These are phyloP conservation scores for Curvularia sp. DNA, from an alignment of 2,329 filamentous ascomycete species.

Conservation along the genomic window DNA sequence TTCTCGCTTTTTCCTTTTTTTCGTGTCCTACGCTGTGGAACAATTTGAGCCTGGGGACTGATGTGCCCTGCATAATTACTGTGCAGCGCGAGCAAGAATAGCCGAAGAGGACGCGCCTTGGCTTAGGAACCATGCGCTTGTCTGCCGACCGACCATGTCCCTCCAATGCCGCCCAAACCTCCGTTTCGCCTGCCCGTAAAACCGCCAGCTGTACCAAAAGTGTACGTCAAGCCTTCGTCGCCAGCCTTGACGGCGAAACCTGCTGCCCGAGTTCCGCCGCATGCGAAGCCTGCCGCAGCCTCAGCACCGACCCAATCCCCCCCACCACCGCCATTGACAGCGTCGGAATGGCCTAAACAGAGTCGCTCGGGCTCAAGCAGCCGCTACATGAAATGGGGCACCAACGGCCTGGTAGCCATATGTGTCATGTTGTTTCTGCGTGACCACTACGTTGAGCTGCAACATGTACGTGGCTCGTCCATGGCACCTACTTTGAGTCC, in stretches of 20 bases:
- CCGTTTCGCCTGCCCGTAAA: constrained; percentile 25
- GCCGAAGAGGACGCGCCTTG: constrained; percentile 11
- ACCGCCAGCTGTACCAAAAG: constrained; percentile 7
- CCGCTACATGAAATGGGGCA: constrained; percentile 22
- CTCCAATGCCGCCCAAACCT: constrained; percentile 38
- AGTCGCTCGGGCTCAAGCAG: constrained; percentile 13
- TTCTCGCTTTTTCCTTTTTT: neutral
- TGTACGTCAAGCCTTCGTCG: constrained; percentile 6
- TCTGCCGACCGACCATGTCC: neutral
- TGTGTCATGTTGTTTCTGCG: constrained; percentile 44
- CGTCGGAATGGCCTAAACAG: constrained; percentile 16
- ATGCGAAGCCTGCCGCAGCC: constrained; percentile 6
- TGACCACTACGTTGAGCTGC: constrained; percentile 50
- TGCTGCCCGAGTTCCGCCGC: constrained; percentile 9
- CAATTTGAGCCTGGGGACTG: neutral
- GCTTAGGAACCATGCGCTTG: neutral
- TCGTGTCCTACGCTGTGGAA: neutral
- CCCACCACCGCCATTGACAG: constrained; percentile 7
- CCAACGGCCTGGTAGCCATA: constrained; percentile 24
- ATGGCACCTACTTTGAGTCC: constrained; percentile 58
- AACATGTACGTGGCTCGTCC: constrained; percentile 50
- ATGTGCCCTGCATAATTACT: neutral
- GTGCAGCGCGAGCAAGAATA: constrained; percentile 16
- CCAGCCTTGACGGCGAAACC: constrained; percentile 2
- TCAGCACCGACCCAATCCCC: constrained; percentile 8